Conservation (phyloP, 768 basidiomycete species). For the Kwoniella dendrophila region DNA sequence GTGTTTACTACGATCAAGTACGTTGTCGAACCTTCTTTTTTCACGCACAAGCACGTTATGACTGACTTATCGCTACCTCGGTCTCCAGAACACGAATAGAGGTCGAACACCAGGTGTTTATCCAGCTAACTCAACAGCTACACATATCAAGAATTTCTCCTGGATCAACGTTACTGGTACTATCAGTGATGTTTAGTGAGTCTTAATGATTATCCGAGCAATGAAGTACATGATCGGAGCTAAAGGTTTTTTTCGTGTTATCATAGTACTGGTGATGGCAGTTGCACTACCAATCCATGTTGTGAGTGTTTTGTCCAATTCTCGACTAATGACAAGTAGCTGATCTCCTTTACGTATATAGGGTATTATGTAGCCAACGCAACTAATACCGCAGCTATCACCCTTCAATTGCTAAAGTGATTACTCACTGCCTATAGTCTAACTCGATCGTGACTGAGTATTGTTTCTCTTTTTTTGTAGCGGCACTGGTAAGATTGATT, state of each 20-base stretch:
- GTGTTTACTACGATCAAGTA: slow-evolving; percentile 27
- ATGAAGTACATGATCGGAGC: not conserved
- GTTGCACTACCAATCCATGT: slow-evolving; percentile 20
- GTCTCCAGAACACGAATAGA: slow-evolving; percentile 30
- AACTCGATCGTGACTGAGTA: too few relatives aligned
- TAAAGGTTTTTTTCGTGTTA: not conserved
- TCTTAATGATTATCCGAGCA: not conserved
- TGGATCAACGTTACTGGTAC: slow-evolving; percentile 30
- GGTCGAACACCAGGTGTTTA: slow-evolving; percentile 19
- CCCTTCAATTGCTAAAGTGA: slow-evolving; percentile 22
- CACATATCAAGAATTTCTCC: slow-evolving; percentile 27
- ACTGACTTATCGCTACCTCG: not conserved
- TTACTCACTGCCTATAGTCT: too few relatives aligned
- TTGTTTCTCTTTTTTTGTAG: too few relatives aligned
- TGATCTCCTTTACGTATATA: not conserved
- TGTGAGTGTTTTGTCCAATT: slow-evolving; percentile 9
- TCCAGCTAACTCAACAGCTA: slow-evolving; percentile 24
- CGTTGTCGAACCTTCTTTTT: not conserved
- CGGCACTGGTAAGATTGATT: too few relatives aligned
- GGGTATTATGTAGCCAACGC: slow-evolving; percentile 23
- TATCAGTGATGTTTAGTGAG: slow-evolving; percentile 28
- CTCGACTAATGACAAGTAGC: not conserved
- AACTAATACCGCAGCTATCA: slow-evolving; percentile 16
- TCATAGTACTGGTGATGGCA: slow-evolving; percentile 15
- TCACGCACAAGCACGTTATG: not conserved